These are phyloP conservation scores for Parathielavia appendiculata DNA, from an alignment of 495 filamentous ascomycete species.

Conservation along the genomic window DNA sequence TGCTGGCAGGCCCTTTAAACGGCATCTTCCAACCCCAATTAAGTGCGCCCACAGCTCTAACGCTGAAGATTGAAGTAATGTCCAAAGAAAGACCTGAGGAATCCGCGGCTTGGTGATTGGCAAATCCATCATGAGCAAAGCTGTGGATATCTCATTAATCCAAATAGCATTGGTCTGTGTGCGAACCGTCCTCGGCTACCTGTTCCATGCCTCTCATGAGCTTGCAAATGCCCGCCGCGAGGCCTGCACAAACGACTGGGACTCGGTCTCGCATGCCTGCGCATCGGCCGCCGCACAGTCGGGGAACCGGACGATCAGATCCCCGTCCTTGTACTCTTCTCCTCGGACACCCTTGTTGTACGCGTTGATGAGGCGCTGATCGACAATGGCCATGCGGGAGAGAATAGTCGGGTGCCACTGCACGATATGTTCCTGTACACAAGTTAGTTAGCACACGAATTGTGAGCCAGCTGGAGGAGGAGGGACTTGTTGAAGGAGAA, in stretches of 20 bases:
- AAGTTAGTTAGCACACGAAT: not conserved
- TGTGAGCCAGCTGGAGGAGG: not conserved
- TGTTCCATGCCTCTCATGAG: not conserved
- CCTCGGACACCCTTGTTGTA: constrained; percentile 48
- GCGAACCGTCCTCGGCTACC: not conserved
- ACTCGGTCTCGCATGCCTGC: constrained; percentile 65
- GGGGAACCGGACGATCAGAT: constrained; percentile 72
- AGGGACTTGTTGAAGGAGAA: constrained; percentile 2
- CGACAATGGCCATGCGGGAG: constrained; percentile 76
- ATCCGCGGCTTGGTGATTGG: not conserved
- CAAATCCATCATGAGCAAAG: not conserved
- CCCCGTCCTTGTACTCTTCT: constrained; percentile 70
- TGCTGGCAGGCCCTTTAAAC: too few relatives aligned
- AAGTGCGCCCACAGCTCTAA: too few relatives aligned
- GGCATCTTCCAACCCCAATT: too few relatives aligned
- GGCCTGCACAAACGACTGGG: constrained; percentile 41
- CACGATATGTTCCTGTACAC: constrained; percentile 72
- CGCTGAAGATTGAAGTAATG: too few relatives aligned
- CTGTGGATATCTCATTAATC: too few relatives aligned
- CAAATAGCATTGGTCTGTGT: not conserved
- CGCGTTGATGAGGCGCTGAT: constrained; percentile 74
- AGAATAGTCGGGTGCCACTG: constrained; percentile 99
- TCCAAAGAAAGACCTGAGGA: too few relatives aligned
- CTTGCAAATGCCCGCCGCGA: constrained; percentile 34
- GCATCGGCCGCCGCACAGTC: constrained; percentile 57